Evolutionary conservation across 2,329 filamentous ascomycete genomes (phyloP).

Genomic region (Apiospora sp.): DNA sequence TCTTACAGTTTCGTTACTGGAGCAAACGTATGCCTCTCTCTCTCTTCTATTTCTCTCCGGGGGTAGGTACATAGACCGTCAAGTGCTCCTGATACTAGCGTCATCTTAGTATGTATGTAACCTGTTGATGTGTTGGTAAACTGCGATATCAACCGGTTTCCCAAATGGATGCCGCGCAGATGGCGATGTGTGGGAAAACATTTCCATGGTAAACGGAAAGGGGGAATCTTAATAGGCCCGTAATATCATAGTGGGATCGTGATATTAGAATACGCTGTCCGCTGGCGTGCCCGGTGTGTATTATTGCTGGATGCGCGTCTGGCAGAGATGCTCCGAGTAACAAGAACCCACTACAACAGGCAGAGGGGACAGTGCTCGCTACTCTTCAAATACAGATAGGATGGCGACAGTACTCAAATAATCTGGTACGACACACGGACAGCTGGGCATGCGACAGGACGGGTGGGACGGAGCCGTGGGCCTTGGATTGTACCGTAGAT

Average conservation of each 20-base stretch:
- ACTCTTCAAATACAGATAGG: not conserved
- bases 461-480: not conserved
- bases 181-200: not conserved
- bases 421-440: not conserved
- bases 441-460: not conserved
- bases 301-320: conserved; percentile 1
- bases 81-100: not conserved
- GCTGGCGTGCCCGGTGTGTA: not conserved
- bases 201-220: not conserved
- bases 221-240: not conserved
- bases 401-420: too few relatives aligned
- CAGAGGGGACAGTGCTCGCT: not conserved
- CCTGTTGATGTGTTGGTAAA: not conserved
- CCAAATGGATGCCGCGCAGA: not conserved
- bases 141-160: not conserved
- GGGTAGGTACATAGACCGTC: not conserved
- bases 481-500: not conserved
- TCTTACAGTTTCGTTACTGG: not conserved
- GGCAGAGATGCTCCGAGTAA: not conserved
- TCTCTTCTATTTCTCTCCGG: not conserved
- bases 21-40: not conserved
- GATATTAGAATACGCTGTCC: not conserved
- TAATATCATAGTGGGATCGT: not conserved
- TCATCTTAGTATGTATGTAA: not conserved
- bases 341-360: not conserved